phyloP scores from a whole-genome alignment of 257 asterid species.

The Verbena officinalis region DNA sequence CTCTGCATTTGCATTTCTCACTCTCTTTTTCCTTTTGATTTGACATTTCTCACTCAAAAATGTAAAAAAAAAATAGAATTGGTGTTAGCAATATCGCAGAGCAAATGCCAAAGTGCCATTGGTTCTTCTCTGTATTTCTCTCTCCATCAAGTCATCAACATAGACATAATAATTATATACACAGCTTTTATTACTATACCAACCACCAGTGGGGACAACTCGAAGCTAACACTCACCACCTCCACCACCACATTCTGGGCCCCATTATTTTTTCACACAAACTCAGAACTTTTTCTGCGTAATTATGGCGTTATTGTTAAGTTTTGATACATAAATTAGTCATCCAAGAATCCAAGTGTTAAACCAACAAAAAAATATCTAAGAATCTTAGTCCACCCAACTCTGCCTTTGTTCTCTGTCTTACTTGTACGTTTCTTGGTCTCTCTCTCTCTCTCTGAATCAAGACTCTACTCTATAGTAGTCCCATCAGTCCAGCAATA shows the following conservation, averaged over 20 bases:
- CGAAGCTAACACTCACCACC: conserved; percentile 21
- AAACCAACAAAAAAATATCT: too few species aligned
- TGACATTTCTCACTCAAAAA: too few species aligned
- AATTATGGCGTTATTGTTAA: background rate
- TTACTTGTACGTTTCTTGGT: background rate
- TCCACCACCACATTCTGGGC: conserved; percentile 20
- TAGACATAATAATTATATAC: background rate
- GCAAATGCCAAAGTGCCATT: background rate
- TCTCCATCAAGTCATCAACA: background rate
- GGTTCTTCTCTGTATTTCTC: background rate
- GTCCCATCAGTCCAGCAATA: conserved; percentile 38
- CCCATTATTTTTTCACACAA: conserved; percentile 13
- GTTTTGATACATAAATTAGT: background rate
- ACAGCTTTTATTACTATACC: conserved; percentile 23
- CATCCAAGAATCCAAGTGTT: conserved; percentile 1
- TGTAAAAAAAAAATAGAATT: background rate
- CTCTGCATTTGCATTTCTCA: background rate
- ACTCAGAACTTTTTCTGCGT: background rate
- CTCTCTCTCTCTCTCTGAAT: background rate
- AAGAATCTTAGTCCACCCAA: background rate
- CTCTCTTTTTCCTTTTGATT: too few species aligned
- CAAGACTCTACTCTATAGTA: background rate
- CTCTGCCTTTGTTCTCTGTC: background rate
- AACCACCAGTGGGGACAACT: conserved; percentile 16
- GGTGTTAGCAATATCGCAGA: background rate